phyloP scores from a whole-genome alignment of 2,329 filamentous ascomycete genomes.

The Trichoderma polysporum region DNA sequence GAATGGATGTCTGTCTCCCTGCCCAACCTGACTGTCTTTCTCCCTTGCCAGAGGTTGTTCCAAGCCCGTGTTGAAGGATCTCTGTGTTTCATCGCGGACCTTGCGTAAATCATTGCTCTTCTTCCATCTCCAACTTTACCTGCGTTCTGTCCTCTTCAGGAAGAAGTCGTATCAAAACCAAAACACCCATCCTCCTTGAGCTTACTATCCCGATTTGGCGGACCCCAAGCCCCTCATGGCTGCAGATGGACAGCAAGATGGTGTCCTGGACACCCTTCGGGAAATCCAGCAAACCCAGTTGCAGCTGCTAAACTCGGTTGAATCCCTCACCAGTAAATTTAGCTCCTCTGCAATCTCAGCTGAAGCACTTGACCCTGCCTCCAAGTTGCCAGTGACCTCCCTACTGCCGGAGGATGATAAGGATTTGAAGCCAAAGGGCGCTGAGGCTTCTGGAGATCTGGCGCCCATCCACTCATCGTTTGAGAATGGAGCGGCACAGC shows the following conservation, averaged over 20 bases:
- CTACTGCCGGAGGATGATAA: constrained; percentile 3
- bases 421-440: background rate
- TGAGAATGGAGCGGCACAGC: constrained; percentile 4
- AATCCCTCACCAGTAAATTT: constrained; percentile 38
- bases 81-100: background rate
- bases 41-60: background rate
- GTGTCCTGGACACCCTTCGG: constrained; percentile 35
- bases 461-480: background rate
- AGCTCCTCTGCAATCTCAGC: constrained; percentile 22
- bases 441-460: background rate
- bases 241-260: constrained; percentile 25
- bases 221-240: constrained; percentile 28
- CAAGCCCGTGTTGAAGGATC: background rate
- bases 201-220: constrained; percentile 1
- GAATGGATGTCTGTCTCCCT: constrained; percentile 7
- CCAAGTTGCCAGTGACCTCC: background rate
- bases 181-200: background rate
- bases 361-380: constrained; percentile 13
- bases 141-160: background rate
- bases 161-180: background rate
- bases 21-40: background rate
- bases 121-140: background rate
- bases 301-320: constrained; percentile 42
- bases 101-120: background rate
- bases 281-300: constrained; percentile 45